phyloP scores from a whole-genome alignment of 208 protist genomes.

The Leishmania mexicana region DNA sequence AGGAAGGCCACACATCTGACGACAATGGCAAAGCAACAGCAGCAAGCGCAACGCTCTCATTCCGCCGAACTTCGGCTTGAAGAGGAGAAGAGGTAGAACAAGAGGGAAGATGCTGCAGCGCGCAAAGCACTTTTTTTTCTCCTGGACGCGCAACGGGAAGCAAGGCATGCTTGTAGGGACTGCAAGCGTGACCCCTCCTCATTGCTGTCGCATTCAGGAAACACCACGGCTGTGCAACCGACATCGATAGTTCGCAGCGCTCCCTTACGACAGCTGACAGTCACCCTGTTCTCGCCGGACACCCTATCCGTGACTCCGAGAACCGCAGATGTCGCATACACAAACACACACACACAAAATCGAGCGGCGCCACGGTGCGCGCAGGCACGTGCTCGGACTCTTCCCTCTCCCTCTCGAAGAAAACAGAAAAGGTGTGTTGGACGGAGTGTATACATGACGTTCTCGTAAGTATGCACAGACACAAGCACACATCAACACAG shows the following conservation, averaged over 20 bases:
- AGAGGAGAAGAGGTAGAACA: not conserved
- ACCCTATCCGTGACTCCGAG: not conserved
- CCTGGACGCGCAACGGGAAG: not conserved
- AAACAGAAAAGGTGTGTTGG: not conserved
- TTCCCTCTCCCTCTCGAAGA: not conserved
- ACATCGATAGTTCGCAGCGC: not conserved
- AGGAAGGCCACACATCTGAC: not conserved
- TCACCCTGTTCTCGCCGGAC: not conserved
- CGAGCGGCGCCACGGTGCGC: not conserved
- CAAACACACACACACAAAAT: not conserved
- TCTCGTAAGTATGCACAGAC: constrained; percentile 1
- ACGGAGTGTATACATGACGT: not conserved
- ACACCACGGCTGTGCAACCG: not conserved
- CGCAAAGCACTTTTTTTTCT: not conserved
- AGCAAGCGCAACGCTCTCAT: constrained; percentile 3
- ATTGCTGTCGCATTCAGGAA: not conserved
- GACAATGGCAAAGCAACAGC: not conserved
- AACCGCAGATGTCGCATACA: not conserved
- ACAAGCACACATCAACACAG: constrained; percentile 3
- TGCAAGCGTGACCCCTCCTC: not conserved
- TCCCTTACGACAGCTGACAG: not conserved
- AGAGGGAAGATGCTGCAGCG: not conserved
- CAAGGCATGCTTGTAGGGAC: not conserved
- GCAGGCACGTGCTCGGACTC: not conserved
- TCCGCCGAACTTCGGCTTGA: not conserved